These are phyloP conservation scores for Parsonsia alboflavescens DNA, from an alignment of 257 asterid genomes.

Conservation along the genomic window DNA sequence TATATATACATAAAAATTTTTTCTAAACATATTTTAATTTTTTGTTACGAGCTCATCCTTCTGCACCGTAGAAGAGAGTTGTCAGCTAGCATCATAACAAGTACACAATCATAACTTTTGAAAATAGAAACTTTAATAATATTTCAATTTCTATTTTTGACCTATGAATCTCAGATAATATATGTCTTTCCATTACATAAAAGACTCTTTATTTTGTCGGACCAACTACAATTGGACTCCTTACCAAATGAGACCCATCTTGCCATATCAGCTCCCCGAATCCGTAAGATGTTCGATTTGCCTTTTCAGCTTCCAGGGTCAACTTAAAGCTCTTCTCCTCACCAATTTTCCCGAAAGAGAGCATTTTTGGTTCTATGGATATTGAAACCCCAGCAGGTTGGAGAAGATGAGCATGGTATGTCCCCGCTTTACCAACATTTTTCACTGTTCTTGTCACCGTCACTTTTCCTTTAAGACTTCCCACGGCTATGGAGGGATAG, in stretches of 20 bases:
- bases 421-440: constrained; percentile 31
- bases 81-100: too few relatives aligned
- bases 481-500: constrained; percentile 31
- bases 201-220: background rate
- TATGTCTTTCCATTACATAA: too few relatives aligned
- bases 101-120: too few relatives aligned
- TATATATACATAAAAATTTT: too few relatives aligned
- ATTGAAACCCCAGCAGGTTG: constrained; percentile 19
- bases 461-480: constrained; percentile 9
- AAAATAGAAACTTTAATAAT: too few relatives aligned
- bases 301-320: background rate
- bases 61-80: too few relatives aligned
- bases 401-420: constrained; percentile 16
- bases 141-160: too few relatives aligned
- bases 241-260: constrained; percentile 50
- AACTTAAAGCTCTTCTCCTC: constrained; percentile 23
- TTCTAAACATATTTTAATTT: too few relatives aligned
- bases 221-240: constrained; percentile 51
- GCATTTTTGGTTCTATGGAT: constrained; percentile 16
- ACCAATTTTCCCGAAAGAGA: constrained; percentile 19
- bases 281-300: background rate
- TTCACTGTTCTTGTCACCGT: constrained; percentile 21
- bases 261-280: constrained; percentile 64
- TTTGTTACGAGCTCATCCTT: too few relatives aligned
- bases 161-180: too few relatives aligned